Conservation (phyloP, 2,329 filamentous ascomycete species). For the Alternaria alternata region DNA sequence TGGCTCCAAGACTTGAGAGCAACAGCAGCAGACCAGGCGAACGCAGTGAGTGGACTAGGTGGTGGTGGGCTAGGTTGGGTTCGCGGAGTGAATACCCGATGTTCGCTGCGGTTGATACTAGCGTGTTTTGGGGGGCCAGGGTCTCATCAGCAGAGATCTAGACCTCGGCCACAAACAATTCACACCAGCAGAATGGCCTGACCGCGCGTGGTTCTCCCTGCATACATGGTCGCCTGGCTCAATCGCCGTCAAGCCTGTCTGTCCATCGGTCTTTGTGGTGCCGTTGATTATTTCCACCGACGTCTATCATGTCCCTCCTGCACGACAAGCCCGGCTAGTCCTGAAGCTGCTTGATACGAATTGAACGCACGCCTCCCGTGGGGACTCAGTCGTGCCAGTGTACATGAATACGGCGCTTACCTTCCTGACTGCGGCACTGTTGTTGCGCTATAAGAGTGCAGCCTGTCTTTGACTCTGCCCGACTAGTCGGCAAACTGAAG, state of each 20-base stretch:
- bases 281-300: not conserved
- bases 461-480: not conserved
- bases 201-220: constrained; percentile 1
- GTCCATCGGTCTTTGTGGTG: not conserved
- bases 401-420: constrained; percentile 4
- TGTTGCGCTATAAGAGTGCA: not conserved
- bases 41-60: not conserved
- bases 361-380: not conserved
- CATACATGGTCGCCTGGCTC: not conserved
- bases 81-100: constrained; percentile 13
- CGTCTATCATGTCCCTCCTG: not conserved
- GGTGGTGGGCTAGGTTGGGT: constrained; percentile 9
- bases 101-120: constrained; percentile 17
- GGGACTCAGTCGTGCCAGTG: not conserved
- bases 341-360: not conserved
- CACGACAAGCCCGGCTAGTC: constrained; percentile 5
- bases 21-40: not conserved
- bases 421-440: not conserved
- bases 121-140: constrained; percentile 1
- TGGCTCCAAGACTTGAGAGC: not conserved
- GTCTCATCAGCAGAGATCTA: constrained; percentile 13
- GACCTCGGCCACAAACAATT: constrained; percentile 9
- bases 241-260: not conserved
- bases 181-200: constrained; percentile 10
- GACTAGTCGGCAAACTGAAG: not conserved